Evolutionary conservation across 2,329 filamentous ascomycete genomes (phyloP), one percentile per base, ranked within the genome.

Genomic region (Ramichloridium luteum): DNA sequence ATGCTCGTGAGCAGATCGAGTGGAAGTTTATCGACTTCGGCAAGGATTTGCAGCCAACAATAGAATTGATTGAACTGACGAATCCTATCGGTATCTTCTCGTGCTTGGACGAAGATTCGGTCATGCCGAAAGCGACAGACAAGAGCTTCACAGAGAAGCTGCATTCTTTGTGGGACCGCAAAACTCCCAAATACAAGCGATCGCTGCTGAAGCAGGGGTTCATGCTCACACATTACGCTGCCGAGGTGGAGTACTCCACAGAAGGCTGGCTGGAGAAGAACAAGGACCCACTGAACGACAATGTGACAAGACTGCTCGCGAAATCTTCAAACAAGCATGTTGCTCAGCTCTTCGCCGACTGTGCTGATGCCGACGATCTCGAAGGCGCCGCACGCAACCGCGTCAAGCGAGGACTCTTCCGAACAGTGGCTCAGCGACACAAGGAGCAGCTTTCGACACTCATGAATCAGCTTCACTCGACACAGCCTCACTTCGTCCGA

Each of bases 21-120:
- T 98, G 90, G 90, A 85, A 96, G 52, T 98, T 98, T 55, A 98
- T 98, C 52, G 90, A 98, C 57, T 98, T 98, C 53, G 90, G 90
- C 12, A 85, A 86, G 39, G 90, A 98, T 51, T 67, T 98, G 15
- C 92, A 98, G 55, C 90, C 90, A 0, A 98, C 90, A 0, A 98
- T 98, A 46, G 90, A 98, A 49, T 68, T 98, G 27, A 98, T 98
- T 41, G 90, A 98, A 58, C 59, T 98, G 18, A 73, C 90, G 0
- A 98, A 98, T 46, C 90, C 90, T 0, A 98, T 98, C 35, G 92
- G 90, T 64, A 93, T 98, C 48, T 98, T 98, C 58, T 96, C 90
- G 0, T 98, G 92, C 51, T 67, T 98, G 11, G 90, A 98, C 46
- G 90, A 98, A 59, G 90, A 98, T 59, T 90, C 79, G 28, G 92